Conservation (phyloP, 805 yeast species). For the Blastobotrys peoriensis region DNA sequence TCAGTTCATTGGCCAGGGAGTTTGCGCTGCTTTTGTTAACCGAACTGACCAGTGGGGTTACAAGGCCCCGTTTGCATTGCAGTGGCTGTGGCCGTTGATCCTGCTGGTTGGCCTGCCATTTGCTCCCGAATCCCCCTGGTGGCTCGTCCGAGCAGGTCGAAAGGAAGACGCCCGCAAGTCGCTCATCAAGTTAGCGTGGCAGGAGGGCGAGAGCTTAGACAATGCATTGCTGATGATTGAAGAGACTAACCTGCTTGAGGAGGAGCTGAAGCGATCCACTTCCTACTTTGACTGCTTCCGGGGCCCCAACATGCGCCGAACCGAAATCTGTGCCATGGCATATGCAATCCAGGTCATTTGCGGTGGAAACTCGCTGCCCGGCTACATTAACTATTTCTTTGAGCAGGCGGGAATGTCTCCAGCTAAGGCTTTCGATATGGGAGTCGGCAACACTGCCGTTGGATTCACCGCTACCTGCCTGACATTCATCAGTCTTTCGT, state of each 20-base stretch:
- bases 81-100: slow-evolving; percentile 56
- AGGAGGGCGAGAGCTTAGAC: slow-evolving; percentile 4
- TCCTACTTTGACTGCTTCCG: slow-evolving; percentile 40
- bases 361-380: slow-evolving; percentile 20
- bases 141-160: slow-evolving; percentile 41
- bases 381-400: slow-evolving; percentile 43
- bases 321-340: slow-evolving; percentile 41
- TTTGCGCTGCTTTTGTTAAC: slow-evolving; percentile 36
- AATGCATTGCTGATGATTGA: slow-evolving; percentile 39
- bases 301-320: slow-evolving; percentile 43
- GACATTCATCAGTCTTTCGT: slow-evolving; percentile 14
- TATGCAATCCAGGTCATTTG: slow-evolving; percentile 34
- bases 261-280: slow-evolving; percentile 27
- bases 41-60: slow-evolving; percentile 36
- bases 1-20: slow-evolving; percentile 51
- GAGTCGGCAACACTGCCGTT: slow-evolving; percentile 40
- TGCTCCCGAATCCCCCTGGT: slow-evolving; percentile 56
- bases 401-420: slow-evolving; percentile 35
- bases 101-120: slow-evolving; percentile 35
- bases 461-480: slow-evolving; percentile 39
- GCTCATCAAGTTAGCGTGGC: slow-evolving; percentile 32
- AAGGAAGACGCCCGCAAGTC: slow-evolving; percentile 40
- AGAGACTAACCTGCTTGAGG: slow-evolving; percentile 38
- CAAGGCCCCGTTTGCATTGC: slow-evolving; percentile 51
- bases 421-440: slow-evolving; percentile 35